Conservation (phyloP, 768 basidiomycete species). For the Lyophyllum shimeji region DNA sequence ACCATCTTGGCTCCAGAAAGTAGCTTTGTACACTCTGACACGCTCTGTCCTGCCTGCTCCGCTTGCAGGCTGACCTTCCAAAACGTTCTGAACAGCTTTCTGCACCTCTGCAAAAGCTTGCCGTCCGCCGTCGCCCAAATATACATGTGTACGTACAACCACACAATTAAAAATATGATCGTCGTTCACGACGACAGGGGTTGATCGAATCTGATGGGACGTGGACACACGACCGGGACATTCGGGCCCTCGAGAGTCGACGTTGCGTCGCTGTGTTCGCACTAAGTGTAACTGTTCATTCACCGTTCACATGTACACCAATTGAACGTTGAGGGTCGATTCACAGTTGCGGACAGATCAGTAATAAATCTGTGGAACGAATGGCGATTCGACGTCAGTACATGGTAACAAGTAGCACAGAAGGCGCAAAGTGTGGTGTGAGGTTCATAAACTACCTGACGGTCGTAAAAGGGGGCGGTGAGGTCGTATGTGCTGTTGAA, state of each 20-base stretch:
- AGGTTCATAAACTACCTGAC: constrained; percentile 2
- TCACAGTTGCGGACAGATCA: too few relatives aligned
- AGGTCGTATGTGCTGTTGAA: constrained; percentile 5
- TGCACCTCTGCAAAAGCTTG: background rate
- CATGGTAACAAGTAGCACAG: background rate
- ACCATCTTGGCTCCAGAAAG: background rate
- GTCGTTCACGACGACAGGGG: constrained; percentile 17
- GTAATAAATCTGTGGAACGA: too few relatives aligned
- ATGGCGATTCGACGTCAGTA: too few relatives aligned
- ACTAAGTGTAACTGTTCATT: too few relatives aligned
- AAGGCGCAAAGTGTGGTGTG: background rate
- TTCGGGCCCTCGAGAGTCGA: background rate
- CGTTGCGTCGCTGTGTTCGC: too few relatives aligned
- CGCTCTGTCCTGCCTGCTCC: background rate
- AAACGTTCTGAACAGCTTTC: background rate
- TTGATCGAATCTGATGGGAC: constrained; percentile 16
- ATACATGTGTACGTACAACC: background rate
- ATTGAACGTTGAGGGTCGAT: too few relatives aligned
- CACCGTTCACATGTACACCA: too few relatives aligned
- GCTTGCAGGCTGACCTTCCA: background rate
- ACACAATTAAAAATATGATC: constrained; percentile 4
- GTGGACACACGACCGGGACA: constrained; percentile 11
- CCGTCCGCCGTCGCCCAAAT: background rate
- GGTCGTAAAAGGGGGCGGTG: constrained; percentile 2
- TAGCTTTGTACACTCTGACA: background rate